Evolutionary conservation across 192 early-diverging fungal genomes (phyloP), one percentile per base, ranked within the genome.

Genomic region (Coemansia sp.): DNA sequence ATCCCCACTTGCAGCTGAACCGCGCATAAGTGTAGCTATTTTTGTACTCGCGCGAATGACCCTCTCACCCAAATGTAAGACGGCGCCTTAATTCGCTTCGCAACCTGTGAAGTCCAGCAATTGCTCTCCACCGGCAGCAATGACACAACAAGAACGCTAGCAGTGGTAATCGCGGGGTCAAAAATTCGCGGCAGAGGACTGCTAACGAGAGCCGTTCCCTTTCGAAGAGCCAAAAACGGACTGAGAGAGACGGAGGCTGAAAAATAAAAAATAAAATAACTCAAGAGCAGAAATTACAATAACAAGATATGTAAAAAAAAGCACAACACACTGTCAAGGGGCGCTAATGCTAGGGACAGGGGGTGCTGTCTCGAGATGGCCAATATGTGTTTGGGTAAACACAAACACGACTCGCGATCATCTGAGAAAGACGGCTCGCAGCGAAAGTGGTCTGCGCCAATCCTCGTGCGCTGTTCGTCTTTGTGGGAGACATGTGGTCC

Each of bases 1-100:
- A 33, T 74, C 70, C 18, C 57, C 44, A 8, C 53, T 65, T 74
- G 72, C 65, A 11, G 68, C 47, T 33, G 69, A 74, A 13, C 66
- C 55, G 15, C 65, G 78, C 73, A 71, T 71, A 24, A 60, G 69
- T 52, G 65, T 33, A 40, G 61, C 47, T 60, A 33, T 34, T 60
- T 34, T 18, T 60, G 29, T 33, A 39, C n/a, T 41, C 38, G 20
- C 31, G 31, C 29, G 57, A 60, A 57, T 34, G 29, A 33, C 31
- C 27, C 55, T 31, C 53, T 58, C 12, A 16, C 31, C 15, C 15
- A 33, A 58, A 60, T 60, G 15, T 31, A 60, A 34, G 57, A 3
- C 33, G 5, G 57, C 16, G 55, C 31, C 57, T 33, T 34, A 34
- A 16, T 8, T 36, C 31, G 57, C 57, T 33, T 58, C 34, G 6